phyloP scores from a whole-genome alignment of 2,329 filamentous ascomycete genomes.

The Aspergillus sp. region DNA sequence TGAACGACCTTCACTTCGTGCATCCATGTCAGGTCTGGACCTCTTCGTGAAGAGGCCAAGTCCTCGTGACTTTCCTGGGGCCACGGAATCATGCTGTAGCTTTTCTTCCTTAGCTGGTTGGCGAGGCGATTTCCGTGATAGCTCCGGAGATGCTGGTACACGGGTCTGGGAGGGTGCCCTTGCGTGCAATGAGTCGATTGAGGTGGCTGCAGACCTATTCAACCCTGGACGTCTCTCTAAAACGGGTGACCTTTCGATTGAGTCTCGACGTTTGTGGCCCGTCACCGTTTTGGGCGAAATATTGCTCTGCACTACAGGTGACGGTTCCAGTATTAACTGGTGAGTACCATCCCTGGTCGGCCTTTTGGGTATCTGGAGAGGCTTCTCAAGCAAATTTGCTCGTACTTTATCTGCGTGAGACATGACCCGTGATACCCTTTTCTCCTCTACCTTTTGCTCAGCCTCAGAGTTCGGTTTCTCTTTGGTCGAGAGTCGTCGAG shows the following conservation, averaged over 20 bases:
- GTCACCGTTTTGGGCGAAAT: constrained; percentile 50
- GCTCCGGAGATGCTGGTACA: constrained; percentile 34
- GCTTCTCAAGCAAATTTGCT: constrained; percentile 26
- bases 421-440: too few species aligned
- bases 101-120: constrained; percentile 39
- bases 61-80: constrained; percentile 54
- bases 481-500: constrained; percentile 48
- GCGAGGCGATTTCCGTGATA: constrained; percentile 35
- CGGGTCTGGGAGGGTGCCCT: constrained; percentile 35
- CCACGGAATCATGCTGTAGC: constrained; percentile 34
- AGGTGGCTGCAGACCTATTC: constrained; percentile 38
- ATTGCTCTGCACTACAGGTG: constrained; percentile 60
- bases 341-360: constrained; percentile 71
- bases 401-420: neutral
- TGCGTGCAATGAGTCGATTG: constrained; percentile 43
- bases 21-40: constrained; percentile 63
- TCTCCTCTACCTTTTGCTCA: neutral
- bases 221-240: constrained; percentile 32
- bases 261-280: constrained; percentile 55
- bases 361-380: constrained; percentile 54
- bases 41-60: constrained; percentile 79
- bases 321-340: constrained; percentile 58
- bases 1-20: constrained; percentile 56
- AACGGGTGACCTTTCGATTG: constrained; percentile 47
- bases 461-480: constrained; percentile 34